Conservation (phyloP, 495 filamentous ascomycete species). For the Mytilinidion resinicola region DNA sequence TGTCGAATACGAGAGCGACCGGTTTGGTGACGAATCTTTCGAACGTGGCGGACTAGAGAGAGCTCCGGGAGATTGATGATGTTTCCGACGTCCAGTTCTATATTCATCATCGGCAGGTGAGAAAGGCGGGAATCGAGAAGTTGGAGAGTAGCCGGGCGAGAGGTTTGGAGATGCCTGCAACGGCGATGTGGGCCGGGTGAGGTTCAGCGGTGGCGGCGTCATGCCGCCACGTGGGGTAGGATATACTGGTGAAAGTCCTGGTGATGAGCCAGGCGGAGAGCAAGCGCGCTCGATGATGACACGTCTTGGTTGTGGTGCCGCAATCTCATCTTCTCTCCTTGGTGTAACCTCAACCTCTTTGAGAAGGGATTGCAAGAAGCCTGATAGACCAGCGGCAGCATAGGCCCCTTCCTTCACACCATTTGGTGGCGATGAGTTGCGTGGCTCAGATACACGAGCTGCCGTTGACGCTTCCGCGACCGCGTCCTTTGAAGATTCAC, state of each 20-base stretch:
- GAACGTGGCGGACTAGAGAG: slow-evolving; percentile 25
- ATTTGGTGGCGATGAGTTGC: slow-evolving; percentile 21
- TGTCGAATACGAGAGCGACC: slow-evolving; percentile 56
- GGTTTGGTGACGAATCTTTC: slow-evolving; percentile 31
- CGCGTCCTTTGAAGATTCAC: slow-evolving; percentile 16
- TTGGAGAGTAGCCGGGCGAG: slow-evolving; percentile 53
- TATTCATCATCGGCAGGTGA: slow-evolving; percentile 45
- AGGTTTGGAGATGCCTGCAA: slow-evolving; percentile 33
- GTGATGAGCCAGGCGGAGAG: slow-evolving; percentile 60
- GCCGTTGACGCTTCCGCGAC: slow-evolving; percentile 17
- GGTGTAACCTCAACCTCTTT: slow-evolving; percentile 77
- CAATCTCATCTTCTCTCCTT: slow-evolving; percentile 28
- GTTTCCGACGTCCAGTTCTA: slow-evolving; percentile 19
- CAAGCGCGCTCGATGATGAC: slow-evolving; percentile 35
- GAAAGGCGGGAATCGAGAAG: slow-evolving; percentile 53
- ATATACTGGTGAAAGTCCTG: slow-evolving; percentile 63
- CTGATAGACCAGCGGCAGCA: slow-evolving; percentile 42
- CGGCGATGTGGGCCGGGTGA: slow-evolving; percentile 59
- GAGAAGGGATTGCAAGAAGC: slow-evolving; percentile 76
- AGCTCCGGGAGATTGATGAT: slow-evolving; percentile 6
- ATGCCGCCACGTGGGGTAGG: slow-evolving; percentile 61
- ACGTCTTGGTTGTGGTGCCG: slow-evolving; percentile 21
- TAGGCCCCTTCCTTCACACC: slow-evolving; percentile 33
- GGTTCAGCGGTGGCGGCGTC: slow-evolving; percentile 64
- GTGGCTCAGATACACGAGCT: slow-evolving; percentile 11